Evolutionary conservation across 805 yeast genomes (phyloP), one percentile per base, ranked within the genome.

Genomic region (Myxozyma melibiosi): DNA sequence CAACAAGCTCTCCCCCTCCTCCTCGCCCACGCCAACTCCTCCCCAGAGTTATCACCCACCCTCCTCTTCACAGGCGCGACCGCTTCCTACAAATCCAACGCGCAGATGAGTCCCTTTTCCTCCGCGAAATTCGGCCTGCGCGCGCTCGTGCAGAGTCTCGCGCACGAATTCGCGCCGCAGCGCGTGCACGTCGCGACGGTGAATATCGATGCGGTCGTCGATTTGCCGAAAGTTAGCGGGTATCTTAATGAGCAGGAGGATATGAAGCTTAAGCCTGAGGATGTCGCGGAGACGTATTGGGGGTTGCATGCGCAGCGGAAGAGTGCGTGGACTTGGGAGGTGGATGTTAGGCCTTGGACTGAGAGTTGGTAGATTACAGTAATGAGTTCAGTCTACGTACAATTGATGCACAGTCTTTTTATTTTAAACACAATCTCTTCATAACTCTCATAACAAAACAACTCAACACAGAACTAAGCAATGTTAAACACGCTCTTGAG

Each of bases 401-500:
- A 13, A 11, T 18, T 13, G 1, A 8, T 18, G 4, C 4, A 5
- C 5, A 1, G 9, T 20, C 3, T 20, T 39, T 6, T 18, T 3
- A 37, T 2, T 37, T n/a, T 16, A 42, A 44, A 44, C n/a, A 31
- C 16, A 18, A 4, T 9, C 18, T 44, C 31, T 44, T 30, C 8
- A 31, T 31, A 30, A 31, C 31, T 13, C 18, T 20, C 27, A 4
- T 2, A 20, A 31, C n/a, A 28, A 30, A 6, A 45, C 34, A 28
- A 30, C 14, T 16, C 24, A 31, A 49, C 16, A 33, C 2, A 27
- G n/a, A 43, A 5, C 53, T 74, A 85, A 73, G 84, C 82, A 65
- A 94, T 92, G 71, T 89, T 96, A 68, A 94, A 88, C 44, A 89
- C 81, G 44, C 90, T 83, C 77, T 94, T 94, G 76, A 94, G 81